phyloP scores from a whole-genome alignment of 2,329 filamentous ascomycete genomes.

The Penicillium sp. region DNA sequence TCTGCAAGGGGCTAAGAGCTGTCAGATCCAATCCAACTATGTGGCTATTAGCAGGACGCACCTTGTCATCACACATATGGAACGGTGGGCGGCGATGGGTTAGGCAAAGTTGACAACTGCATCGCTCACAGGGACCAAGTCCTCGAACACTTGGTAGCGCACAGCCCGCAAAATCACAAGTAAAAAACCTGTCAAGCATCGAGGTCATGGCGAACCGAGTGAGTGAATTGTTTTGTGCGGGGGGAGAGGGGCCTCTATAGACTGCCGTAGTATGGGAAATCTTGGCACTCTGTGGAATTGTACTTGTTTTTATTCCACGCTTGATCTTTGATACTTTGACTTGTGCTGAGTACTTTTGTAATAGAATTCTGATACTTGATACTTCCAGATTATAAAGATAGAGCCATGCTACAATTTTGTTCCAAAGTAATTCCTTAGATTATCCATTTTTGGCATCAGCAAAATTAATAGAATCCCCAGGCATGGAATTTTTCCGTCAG shows the following conservation, averaged over 20 bases:
- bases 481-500: conserved; percentile 22
- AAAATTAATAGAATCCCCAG: conserved; percentile 23
- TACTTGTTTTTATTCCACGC: too few species aligned
- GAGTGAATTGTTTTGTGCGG: conserved; percentile 1
- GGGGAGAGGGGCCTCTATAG: too few species aligned
- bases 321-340: too few species aligned
- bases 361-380: too few species aligned
- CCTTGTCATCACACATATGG: conserved; percentile 8
- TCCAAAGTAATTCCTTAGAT: conserved; percentile 25
- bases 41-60: not conserved
- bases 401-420: too few species aligned
- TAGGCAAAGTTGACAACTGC: conserved; percentile 2
- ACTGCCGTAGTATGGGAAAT: too few species aligned
- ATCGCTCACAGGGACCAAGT: conserved; percentile 7
- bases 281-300: too few species aligned
- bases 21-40: conserved; percentile 1
- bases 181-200: conserved; percentile 6
- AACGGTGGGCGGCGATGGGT: conserved; percentile 5
- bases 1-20: conserved; percentile 5
- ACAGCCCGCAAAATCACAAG: conserved; percentile 4
- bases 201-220: conserved; percentile 2
- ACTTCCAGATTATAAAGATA: too few species aligned
- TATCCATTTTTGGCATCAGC: conserved; percentile 27
- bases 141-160: conserved; percentile 4
- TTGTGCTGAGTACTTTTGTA: too few species aligned